A percentile compares a stretch with the other conserved stretches of the same genome.
Conservation (phyloP, 2,329 filamentous ascomycete species). For the Fusarium bactridioides region DNA sequence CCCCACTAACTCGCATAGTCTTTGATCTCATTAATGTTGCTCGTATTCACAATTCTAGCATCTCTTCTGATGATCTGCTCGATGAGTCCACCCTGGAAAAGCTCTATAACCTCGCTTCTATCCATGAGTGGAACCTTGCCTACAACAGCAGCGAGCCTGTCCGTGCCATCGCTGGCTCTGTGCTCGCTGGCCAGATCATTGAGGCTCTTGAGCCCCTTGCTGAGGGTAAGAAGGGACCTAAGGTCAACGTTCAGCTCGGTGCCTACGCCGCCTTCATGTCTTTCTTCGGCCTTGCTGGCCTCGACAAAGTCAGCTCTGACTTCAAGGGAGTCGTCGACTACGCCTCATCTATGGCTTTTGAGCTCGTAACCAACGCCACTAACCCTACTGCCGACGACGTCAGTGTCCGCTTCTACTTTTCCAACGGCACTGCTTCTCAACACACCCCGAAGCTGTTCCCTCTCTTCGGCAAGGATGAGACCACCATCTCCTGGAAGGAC, state of each 20-base stretch:
- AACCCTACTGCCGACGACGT: slow-evolving; percentile 57
- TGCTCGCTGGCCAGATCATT: slow-evolving; percentile 64
- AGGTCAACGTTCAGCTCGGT: slow-evolving; percentile 64
- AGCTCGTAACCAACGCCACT: slow-evolving; percentile 67
- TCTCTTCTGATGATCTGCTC: slow-evolving; percentile 67
- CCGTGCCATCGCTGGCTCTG: slow-evolving; percentile 65
- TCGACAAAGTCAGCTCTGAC: slow-evolving; percentile 60
- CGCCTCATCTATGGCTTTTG: slow-evolving; percentile 81
- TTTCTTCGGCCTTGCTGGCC: slow-evolving; percentile 67
- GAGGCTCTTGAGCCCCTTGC: slow-evolving; percentile 62
- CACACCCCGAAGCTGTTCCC: slow-evolving; percentile 63
- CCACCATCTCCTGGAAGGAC: slow-evolving; percentile 70
- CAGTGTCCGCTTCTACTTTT: slow-evolving; percentile 67
- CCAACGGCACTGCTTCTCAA: slow-evolving; percentile 63
- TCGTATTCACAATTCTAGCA: slow-evolving; percentile 66
- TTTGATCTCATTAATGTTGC: slow-evolving; percentile 69
- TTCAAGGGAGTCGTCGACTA: slow-evolving; percentile 87
- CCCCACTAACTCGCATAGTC: slow-evolving; percentile 49
- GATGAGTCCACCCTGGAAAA: slow-evolving; percentile 66
- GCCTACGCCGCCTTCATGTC: slow-evolving; percentile 69
- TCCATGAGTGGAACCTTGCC: slow-evolving; percentile 82
- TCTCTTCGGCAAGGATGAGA: slow-evolving; percentile 65
- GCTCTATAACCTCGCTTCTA: slow-evolving; percentile 77
- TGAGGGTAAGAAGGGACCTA: slow-evolving; percentile 48
- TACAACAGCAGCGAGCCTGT: slow-evolving; percentile 78